Conservation (phyloP, 805 yeast genomes). For the Candida ulmi region DNA sequence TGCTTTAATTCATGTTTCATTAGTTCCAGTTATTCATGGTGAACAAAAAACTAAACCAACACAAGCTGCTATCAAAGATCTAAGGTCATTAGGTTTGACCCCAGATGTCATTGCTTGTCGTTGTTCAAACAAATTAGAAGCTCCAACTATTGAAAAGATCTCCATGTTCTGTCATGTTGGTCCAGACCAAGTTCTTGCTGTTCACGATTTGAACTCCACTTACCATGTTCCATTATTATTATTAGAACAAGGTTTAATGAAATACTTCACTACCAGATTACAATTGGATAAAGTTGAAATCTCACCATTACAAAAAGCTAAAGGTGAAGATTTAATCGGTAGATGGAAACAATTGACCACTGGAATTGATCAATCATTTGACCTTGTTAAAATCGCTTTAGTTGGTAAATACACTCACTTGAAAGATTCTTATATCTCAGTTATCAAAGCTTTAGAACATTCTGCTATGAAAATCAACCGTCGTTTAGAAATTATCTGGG, state of each 20-base stretch:
- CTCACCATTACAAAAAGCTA: constrained; percentile 43
- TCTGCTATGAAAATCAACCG: constrained; percentile 86
- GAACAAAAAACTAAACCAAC: constrained; percentile 99
- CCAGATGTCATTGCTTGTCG: constrained; percentile 99
- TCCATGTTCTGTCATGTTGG: constrained; percentile 99
- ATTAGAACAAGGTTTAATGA: constrained; percentile 79
- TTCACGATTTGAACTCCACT: constrained; percentile 93
- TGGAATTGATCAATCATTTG: constrained; percentile 75
- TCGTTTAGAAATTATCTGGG: constrained; percentile 88
- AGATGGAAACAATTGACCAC: constrained; percentile 81
- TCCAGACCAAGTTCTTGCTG: constrained; percentile 94
- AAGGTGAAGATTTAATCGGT: constrained; percentile 63
- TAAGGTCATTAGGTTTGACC: constrained; percentile 88
- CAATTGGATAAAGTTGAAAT: constrained; percentile 44
- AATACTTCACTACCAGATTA: constrained; percentile 66
- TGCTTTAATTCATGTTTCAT: constrained; percentile 92
- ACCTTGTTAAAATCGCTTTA: constrained; percentile 87
- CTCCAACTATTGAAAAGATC: constrained; percentile 86
- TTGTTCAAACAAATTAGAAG: constrained; percentile 78
- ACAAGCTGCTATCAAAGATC: constrained; percentile 96
- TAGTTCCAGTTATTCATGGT: constrained; percentile 97
- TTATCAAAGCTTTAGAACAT: constrained; percentile 93
- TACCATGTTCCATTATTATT: constrained; percentile 94
- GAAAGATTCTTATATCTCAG: constrained; percentile 92
- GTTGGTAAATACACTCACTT: constrained; percentile 97